These are phyloP conservation scores for Pugionium cornutum DNA, from an alignment of 345 rosid species.

Conservation along the genomic window DNA sequence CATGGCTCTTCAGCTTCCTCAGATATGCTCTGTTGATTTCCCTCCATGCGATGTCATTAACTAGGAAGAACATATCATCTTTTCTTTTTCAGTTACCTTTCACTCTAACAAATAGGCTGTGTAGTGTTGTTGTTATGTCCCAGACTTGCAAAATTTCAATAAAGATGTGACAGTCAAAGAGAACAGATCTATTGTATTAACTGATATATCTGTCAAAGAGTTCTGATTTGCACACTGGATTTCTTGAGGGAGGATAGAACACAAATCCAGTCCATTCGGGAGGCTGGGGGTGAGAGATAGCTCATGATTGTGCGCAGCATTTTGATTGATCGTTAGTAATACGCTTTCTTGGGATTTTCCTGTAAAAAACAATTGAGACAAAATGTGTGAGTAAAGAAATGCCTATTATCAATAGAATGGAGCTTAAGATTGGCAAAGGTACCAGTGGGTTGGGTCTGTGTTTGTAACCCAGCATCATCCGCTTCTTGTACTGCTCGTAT, in stretches of 20 bases:
- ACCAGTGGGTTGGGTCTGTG: conserved; percentile 97
- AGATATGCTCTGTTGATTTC: conserved; percentile 74
- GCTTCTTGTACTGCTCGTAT: conserved; percentile 98
- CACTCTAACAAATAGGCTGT: conserved; percentile 28
- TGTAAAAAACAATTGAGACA: conserved; percentile 1
- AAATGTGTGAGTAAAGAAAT: background rate
- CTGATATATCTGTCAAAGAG: too few relatives aligned
- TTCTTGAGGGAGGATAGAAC: background rate
- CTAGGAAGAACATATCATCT: conserved; percentile 22
- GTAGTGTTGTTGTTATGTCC: conserved; percentile 12
- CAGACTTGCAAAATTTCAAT: conserved; percentile 21
- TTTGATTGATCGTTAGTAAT: conserved; percentile 32
- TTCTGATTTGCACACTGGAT: too few relatives aligned
- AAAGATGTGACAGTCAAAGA: conserved; percentile 4
- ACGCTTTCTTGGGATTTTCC: conserved; percentile 47
- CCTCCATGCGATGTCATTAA: conserved; percentile 59
- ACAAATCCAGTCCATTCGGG: conserved; percentile 21
- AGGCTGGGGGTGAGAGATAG: conserved; percentile 15
- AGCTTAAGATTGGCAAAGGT: conserved; percentile 16
- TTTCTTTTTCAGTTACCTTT: conserved; percentile 7
- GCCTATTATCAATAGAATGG: background rate
- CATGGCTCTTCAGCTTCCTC: conserved; percentile 84
- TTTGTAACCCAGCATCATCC: conserved; percentile 98
- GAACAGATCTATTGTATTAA: background rate
- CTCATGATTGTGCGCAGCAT: conserved; percentile 6